These are phyloP conservation scores for Saccharomyces paradoxus DNA, from an alignment of 805 yeast genomes.

Conservation along the genomic window DNA sequence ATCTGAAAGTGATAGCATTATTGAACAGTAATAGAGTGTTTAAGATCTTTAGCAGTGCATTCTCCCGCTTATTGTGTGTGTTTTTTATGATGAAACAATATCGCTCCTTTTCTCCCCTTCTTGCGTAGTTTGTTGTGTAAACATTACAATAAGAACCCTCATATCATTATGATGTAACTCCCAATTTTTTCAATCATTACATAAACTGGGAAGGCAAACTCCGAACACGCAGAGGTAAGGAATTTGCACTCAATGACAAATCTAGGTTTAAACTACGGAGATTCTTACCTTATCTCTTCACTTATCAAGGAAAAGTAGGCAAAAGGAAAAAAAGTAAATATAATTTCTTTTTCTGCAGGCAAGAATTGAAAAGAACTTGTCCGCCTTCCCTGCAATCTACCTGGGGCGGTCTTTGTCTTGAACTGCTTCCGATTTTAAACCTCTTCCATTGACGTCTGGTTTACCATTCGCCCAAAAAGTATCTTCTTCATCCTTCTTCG, in stretches of 20 bases:
- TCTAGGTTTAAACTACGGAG: neutral
- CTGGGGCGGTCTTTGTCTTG: neutral
- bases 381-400: neutral
- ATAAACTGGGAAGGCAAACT: neutral
- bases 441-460: neutral
- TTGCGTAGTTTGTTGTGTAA: neutral
- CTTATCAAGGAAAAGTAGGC: neutral
- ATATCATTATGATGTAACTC: neutral
- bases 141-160: neutral
- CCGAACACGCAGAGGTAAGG: neutral
- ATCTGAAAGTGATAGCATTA: neutral
- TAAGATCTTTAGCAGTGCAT: neutral
- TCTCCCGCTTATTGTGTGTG: neutral
- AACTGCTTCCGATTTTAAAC: neutral
- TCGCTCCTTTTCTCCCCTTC: neutral
- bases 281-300: neutral
- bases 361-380: neutral
- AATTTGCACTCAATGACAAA: neutral
- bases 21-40: neutral
- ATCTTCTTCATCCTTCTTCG: no score
- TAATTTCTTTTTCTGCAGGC: neutral
- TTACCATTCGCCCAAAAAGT: neutral
- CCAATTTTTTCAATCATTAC: neutral
- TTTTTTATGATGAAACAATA: neutral
- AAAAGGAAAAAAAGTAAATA: neutral